phyloP scores from a whole-genome alignment of 768 basidiomycete genomes.

The Suillus cothurnatus region DNA sequence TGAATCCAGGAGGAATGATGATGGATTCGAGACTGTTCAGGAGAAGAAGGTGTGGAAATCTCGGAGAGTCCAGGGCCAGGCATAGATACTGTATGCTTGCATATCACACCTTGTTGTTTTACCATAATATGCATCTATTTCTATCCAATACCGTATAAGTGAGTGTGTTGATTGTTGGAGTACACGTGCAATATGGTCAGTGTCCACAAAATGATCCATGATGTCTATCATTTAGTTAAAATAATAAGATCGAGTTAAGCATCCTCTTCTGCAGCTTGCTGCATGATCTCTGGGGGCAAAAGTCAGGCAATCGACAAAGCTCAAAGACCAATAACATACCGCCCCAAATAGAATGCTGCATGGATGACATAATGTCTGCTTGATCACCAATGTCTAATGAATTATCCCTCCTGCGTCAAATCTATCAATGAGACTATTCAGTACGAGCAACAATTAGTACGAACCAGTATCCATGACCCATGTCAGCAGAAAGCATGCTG shows the following conservation, averaged over 20 bases:
- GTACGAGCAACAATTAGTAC: constrained; percentile 23
- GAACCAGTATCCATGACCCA: constrained; percentile 50
- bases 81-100: neutral
- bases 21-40: constrained; percentile 70
- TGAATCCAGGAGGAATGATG: constrained; percentile 55
- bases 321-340: constrained; percentile 42
- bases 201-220: constrained; percentile 15
- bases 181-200: constrained; percentile 16
- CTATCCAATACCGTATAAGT: constrained; percentile 19
- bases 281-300: constrained; percentile 41
- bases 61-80: constrained; percentile 18
- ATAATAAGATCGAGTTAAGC: constrained; percentile 12
- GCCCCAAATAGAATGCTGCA: constrained; percentile 73
- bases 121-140: constrained; percentile 13
- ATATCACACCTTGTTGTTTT: constrained; percentile 8
- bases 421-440: neutral
- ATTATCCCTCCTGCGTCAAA: constrained; percentile 15
- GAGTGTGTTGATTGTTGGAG: constrained; percentile 17
- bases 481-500: constrained; percentile 60
- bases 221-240: constrained; percentile 12
- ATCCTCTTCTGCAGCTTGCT: constrained; percentile 49
- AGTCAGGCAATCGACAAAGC: neutral
- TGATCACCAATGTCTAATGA: constrained; percentile 18
- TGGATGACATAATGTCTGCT: constrained; percentile 51
- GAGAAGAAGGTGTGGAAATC: constrained; percentile 29